phyloP scores from a whole-genome alignment of 805 yeast species.

The Candida maris region DNA sequence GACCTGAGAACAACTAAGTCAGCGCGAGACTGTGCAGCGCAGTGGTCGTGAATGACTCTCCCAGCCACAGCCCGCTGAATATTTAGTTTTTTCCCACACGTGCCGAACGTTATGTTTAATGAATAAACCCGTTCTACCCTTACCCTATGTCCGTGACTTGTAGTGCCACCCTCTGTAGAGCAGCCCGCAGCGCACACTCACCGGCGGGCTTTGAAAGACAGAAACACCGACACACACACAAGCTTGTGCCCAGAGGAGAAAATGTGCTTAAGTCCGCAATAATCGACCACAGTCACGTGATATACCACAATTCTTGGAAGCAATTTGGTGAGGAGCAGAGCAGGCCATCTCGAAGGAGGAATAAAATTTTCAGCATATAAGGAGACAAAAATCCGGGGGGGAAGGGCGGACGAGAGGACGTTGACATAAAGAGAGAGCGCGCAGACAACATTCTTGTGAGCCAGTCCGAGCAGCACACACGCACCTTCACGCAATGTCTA shows the following conservation, averaged over 20 bases:
- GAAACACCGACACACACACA: too few species aligned
- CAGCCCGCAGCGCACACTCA: too few species aligned
- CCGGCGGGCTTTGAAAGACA: too few species aligned
- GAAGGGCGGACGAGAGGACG: too few species aligned
- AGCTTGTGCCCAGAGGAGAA: too few species aligned
- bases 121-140: slow-evolving; percentile 36
- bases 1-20: slow-evolving; percentile 95
- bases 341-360: not conserved
- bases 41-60: slow-evolving; percentile 19
- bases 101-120: slow-evolving; percentile 37
- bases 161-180: too few species aligned
- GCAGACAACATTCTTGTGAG: too few species aligned
- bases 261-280: too few species aligned
- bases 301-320: slow-evolving; percentile 9
- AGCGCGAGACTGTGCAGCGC: not conserved
- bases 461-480: too few species aligned
- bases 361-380: not conserved
- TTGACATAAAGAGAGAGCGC: too few species aligned
- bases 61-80: not conserved
- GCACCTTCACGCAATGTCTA: slow-evolving; percentile 35
- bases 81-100: slow-evolving; percentile 1
- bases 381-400: not conserved
- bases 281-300: slow-evolving; percentile 13
- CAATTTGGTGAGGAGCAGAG: not conserved
- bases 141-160: too few species aligned